phyloP scores from a whole-genome alignment of 495 filamentous ascomycete genomes.

The Lasiosphaeriaceae sp. region DNA sequence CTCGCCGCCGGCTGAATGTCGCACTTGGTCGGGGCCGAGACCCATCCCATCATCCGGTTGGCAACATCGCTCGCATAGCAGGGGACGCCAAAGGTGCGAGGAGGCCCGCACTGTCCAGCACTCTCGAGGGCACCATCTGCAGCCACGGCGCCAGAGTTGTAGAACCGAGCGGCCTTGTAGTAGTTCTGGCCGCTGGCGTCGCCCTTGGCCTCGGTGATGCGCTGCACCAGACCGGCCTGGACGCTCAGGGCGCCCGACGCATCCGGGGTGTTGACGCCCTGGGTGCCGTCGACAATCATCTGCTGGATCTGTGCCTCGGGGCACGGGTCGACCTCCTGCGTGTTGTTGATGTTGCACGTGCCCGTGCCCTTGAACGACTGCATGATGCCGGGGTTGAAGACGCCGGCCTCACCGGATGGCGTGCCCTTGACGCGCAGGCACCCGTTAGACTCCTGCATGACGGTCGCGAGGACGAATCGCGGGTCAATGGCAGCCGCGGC shows the following conservation, averaged over 20 bases:
- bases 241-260: background rate
- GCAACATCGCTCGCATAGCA: background rate
- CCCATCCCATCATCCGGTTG: background rate
- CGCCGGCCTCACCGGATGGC: background rate
- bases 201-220: background rate
- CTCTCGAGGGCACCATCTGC: background rate
- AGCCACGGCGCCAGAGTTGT: background rate
- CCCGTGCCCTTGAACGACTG: background rate
- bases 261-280: background rate
- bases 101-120: background rate
- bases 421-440: background rate
- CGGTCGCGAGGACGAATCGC: background rate
- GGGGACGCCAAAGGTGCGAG: background rate
- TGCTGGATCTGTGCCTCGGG: background rate
- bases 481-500: background rate
- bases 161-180: background rate
- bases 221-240: background rate
- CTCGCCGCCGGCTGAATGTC: background rate
- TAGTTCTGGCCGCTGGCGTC: background rate
- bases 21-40: background rate
- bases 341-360: background rate
- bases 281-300: background rate
- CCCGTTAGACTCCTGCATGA: background rate
- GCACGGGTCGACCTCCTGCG: background rate
- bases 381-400: conserved; percentile 2